phyloP scores from a whole-genome alignment of 2,329 filamentous ascomycete genomes.

The Nakataea oryzae region DNA sequence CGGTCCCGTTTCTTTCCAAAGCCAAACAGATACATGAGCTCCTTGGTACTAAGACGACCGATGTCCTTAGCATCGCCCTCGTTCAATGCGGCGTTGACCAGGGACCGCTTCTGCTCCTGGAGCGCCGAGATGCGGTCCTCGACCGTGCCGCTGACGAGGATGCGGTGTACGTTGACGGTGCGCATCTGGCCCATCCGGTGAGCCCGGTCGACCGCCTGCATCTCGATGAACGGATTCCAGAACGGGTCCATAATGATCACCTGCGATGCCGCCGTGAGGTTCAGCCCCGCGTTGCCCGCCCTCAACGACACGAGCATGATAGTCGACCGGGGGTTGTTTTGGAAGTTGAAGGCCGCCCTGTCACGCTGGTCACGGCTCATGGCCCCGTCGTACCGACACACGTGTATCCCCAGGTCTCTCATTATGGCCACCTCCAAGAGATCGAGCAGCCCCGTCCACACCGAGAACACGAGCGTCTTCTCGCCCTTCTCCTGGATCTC shows the following conservation, averaged over 20 bases:
- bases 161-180: constrained; percentile 68
- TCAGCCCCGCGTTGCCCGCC: constrained; percentile 77
- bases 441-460: constrained; percentile 72
- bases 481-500: constrained; percentile 40
- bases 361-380: constrained; percentile 60
- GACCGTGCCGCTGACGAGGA: constrained; percentile 68
- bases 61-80: constrained; percentile 60
- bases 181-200: constrained; percentile 75
- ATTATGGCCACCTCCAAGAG: constrained; percentile 63
- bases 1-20: constrained; percentile 3
- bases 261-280: constrained; percentile 71
- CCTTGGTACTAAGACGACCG: constrained; percentile 51
- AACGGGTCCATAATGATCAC: constrained; percentile 90
- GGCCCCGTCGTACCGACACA: constrained; percentile 65
- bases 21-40: constrained; percentile 62
- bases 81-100: constrained; percentile 72
- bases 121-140: constrained; percentile 77
- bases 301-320: constrained; percentile 73
- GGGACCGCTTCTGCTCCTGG: constrained; percentile 66
- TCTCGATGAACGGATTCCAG: constrained; percentile 90
- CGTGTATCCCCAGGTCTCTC: constrained; percentile 38
- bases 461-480: constrained; percentile 75
- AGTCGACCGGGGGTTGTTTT: constrained; percentile 43
- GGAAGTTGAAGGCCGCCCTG: constrained; percentile 56
- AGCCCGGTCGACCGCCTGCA: constrained; percentile 83